Evolutionary conservation across 495 filamentous ascomycete species (phyloP).

Genomic region (Penicillium waksmanii): DNA sequence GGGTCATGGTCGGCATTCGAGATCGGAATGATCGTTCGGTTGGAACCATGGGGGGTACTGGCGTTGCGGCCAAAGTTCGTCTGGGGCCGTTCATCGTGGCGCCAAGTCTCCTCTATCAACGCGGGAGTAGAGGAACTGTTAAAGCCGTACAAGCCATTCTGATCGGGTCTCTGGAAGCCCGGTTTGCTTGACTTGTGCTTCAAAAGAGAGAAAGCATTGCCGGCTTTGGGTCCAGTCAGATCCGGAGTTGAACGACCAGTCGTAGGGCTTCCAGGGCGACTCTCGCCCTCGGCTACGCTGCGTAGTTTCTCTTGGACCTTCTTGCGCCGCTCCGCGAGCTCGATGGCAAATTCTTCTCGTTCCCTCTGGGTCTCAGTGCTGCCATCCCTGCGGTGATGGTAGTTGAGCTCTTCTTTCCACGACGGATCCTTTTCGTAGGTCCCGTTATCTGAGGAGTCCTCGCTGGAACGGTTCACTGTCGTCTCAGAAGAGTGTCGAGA

Average conservation of each 20-base stretch:
- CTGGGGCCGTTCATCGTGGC: constrained; percentile 48
- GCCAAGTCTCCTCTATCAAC: constrained; percentile 46
- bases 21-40: constrained; percentile 38
- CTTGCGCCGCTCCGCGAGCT: constrained; percentile 75
- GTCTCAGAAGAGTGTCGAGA: constrained; percentile 18
- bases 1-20: constrained; percentile 37
- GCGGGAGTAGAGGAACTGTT: constrained; percentile 59
- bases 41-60: constrained; percentile 45
- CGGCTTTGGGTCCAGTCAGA: constrained; percentile 40
- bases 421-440: constrained; percentile 34
- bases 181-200: constrained; percentile 69
- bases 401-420: constrained; percentile 38
- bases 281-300: constrained; percentile 69
- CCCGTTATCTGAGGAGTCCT: constrained; percentile 23
- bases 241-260: constrained; percentile 52
- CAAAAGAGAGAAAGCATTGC: constrained; percentile 69
- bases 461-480: constrained; percentile 20
- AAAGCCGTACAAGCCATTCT: constrained; percentile 71
- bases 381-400: constrained; percentile 52
- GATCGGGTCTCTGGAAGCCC: constrained; percentile 57
- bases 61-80: not conserved
- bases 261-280: constrained; percentile 56
- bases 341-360: constrained; percentile 76
- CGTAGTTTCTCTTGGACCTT: constrained; percentile 82
- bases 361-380: constrained; percentile 68